Evolutionary conservation across 768 basidiomycete species (phyloP).

Genomic region (Amanita polypyramis): DNA sequence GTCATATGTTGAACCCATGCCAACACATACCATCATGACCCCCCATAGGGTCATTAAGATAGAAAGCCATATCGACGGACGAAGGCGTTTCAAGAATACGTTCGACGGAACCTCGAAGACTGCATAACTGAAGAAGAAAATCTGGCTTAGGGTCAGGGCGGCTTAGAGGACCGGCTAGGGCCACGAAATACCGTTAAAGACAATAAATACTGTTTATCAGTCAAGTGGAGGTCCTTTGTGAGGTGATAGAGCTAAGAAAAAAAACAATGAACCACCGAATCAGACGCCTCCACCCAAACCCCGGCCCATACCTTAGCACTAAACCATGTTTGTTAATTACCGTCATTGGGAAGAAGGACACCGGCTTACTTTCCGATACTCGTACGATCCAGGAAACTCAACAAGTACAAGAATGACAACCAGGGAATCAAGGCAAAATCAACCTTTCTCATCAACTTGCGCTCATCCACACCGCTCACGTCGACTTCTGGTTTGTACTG

Average conservation of each 20-base stretch:
- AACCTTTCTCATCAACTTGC: conserved; percentile 59
- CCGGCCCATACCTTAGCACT: conserved; percentile 28
- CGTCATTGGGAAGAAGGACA: background rate
- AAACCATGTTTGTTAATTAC: background rate
- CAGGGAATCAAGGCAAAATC: conserved; percentile 59
- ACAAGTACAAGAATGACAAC: conserved; percentile 65
- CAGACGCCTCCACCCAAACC: background rate
- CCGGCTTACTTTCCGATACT: conserved; percentile 40
- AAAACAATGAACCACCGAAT: conserved; percentile 1
- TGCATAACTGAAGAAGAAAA: conserved; percentile 55
- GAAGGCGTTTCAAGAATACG: conserved; percentile 58
- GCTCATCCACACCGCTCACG: conserved; percentile 53
- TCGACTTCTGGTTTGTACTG: conserved; percentile 44
- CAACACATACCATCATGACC: conserved; percentile 50
- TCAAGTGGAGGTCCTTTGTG: conserved; percentile 45
- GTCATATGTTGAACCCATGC: background rate
- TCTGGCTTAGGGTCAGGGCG: conserved; percentile 13
- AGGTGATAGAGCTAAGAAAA: conserved; percentile 49
- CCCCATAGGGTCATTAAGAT: conserved; percentile 68
- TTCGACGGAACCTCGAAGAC: conserved; percentile 75
- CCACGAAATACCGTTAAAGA: conserved; percentile 37
- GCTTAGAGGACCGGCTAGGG: conserved; percentile 10
- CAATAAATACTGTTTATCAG: conserved; percentile 56
- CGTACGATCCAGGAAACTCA: conserved; percentile 53
- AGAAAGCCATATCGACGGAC: conserved; percentile 73